phyloP scores from a whole-genome alignment of 2,329 filamentous ascomycete species.

The Leptographium galeiforme region DNA sequence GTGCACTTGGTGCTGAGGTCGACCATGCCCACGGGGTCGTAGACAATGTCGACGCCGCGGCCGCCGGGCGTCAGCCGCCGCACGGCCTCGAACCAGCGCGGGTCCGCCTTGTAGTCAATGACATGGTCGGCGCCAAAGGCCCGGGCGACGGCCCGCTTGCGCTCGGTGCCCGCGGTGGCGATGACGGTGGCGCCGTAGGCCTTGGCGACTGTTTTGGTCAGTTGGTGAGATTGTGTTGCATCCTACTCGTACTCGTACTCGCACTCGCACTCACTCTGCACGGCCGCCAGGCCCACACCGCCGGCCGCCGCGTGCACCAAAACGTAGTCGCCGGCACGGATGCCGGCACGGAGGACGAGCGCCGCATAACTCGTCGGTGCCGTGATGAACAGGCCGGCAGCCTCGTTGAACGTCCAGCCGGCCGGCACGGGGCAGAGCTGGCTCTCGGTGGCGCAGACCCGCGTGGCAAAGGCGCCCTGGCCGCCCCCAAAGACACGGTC shows the following conservation, averaged over 20 bases:
- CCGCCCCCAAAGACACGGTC: slow-evolving; percentile 75
- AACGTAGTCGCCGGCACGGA: slow-evolving; percentile 73
- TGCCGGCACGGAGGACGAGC: slow-evolving; percentile 61
- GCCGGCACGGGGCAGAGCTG: slow-evolving; percentile 59
- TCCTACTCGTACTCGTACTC: too few relatives aligned
- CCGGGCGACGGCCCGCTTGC: slow-evolving; percentile 68
- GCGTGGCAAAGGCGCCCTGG: slow-evolving; percentile 77
- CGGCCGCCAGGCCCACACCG: slow-evolving; percentile 79
- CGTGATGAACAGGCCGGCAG: slow-evolving; percentile 82
- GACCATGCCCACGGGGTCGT: slow-evolving; percentile 84
- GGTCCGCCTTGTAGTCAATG: slow-evolving; percentile 59
- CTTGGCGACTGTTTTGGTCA: slow-evolving; percentile 51
- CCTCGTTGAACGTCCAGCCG: slow-evolving; percentile 74
- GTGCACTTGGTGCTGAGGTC: slow-evolving; percentile 82
- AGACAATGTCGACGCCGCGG: slow-evolving; percentile 77
- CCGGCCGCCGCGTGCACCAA: slow-evolving; percentile 87
- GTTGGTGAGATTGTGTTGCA: too few relatives aligned
- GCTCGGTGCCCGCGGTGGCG: slow-evolving; percentile 69
- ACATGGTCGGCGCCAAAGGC: slow-evolving; percentile 75
- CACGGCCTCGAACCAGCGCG: slow-evolving; percentile 52
- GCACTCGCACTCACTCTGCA: slow-evolving; percentile 46
- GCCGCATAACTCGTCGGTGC: slow-evolving; percentile 82
- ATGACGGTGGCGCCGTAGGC: slow-evolving; percentile 86
- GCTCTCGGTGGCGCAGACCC: slow-evolving; percentile 53
- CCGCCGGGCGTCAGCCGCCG: slow-evolving; percentile 63